Percentiles rank a stretch among this genome's conserved stretches.
Evolutionary conservation across 2,329 filamentous ascomycete species (phyloP).

Genomic region (Thermoascus crustaceus): DNA sequence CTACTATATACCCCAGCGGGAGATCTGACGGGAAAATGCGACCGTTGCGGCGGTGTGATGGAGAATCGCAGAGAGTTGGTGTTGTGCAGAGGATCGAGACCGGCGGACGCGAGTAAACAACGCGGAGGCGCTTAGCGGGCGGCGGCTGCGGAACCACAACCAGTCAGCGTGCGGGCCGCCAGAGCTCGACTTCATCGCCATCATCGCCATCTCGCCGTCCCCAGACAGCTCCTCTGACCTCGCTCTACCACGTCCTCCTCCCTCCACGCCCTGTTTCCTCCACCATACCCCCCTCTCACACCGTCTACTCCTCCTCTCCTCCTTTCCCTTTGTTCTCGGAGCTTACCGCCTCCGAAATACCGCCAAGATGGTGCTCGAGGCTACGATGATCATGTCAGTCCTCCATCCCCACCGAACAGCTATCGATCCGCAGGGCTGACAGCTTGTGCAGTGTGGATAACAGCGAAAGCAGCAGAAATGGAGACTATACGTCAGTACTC

Average conservation of each 20-base stretch:
- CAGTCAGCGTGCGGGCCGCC: neutral
- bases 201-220: neutral
- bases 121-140: constrained; percentile 3
- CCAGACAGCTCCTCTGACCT: neutral
- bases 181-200: constrained; percentile 1
- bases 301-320: too few species aligned
- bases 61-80: neutral
- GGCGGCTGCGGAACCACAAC: too few species aligned
- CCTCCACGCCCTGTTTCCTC: neutral
- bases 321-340: constrained; percentile 5
- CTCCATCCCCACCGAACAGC: constrained; percentile 1
- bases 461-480: constrained; percentile 96
- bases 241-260: neutral
- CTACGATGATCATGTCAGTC: constrained; percentile 82
- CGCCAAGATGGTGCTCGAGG: constrained; percentile 91
- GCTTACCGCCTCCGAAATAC: constrained; percentile 15
- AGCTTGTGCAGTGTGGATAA: constrained; percentile 67
- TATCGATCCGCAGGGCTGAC: constrained; percentile 18
- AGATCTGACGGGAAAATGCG: too few species aligned
- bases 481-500: constrained; percentile 61
- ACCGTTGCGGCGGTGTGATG: too few species aligned
- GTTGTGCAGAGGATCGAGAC: neutral
- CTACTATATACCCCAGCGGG: too few species aligned
- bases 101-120: constrained; percentile 4
- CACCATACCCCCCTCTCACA: constrained; percentile 3